Base-by-base conservation (phyloP, 1,284 basidiomycete genomes). In the Naganishia liquefaciens region DNA sequence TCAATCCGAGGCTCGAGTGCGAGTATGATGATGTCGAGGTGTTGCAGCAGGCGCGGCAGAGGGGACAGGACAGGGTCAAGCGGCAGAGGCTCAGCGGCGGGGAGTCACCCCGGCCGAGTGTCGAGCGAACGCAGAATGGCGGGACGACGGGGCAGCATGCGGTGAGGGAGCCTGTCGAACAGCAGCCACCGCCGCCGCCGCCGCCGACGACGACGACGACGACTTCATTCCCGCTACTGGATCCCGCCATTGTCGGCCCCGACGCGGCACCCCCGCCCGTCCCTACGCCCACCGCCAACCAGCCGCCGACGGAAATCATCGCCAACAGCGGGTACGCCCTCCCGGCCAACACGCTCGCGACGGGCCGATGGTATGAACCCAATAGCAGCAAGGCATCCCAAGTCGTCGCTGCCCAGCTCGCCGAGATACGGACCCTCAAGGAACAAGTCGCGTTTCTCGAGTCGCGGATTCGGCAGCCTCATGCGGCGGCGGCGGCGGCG, bases 1-100 rank as follows among this genome's bases (percentile, higher is more conserved):
- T 25, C 1, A 30, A 55, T 28, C 62, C 62, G 27, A 2, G 51
- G 23, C 23, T 64, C 21, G 62, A 64, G 33, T 64, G 62, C 46
- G 46, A 39, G 44, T 64, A 54, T 50, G 62, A 64, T 28, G 63
- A 57, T 43, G 33, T 39, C 33, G 54, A 49, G 17, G 53, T 50
- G 23, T 27, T 11, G 58, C 47, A 33, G 49, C 42, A 47, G 46
- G 19, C 21, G 7, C 33, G 49, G 43, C 40, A 42, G 15, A 66
- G 54, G 64, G 63, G 49, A 19, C 42, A 64, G 19, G 28, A 33
- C 15, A 17, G 65, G n/a, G 40, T 52, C 60, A 76, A 77, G 46
- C 19, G 46, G 21, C 46, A 47, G 21, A 28, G 25, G 2, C 39
- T 37, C 9, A 42, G 53, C 3, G 39, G 25, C 2, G 25, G 53